Percentiles rank a stretch among this genome's conserved stretches.
These are phyloP conservation scores for Brassica rapa DNA, from an alignment of 345 rosid genomes.

Conservation along the genomic window DNA sequence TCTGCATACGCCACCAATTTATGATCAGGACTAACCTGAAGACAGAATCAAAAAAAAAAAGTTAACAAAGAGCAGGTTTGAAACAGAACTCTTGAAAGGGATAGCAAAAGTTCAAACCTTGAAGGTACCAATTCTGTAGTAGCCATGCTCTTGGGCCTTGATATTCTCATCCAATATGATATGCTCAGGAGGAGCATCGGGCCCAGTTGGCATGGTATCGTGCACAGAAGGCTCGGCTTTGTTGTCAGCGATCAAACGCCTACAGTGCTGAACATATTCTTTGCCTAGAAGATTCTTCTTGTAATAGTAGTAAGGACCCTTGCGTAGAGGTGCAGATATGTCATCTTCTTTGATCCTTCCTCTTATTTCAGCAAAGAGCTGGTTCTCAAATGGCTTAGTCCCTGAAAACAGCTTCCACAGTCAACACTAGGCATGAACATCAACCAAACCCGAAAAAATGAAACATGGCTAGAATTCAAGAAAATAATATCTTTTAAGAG, in stretches of 20 bases:
- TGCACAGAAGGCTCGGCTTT: constrained; percentile 60
- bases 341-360: constrained; percentile 93
- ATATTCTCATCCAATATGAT: constrained; percentile 84
- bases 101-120: constrained; percentile 44
- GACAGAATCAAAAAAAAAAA: constrained; percentile 9
- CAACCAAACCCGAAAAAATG: too few species aligned
- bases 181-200: constrained; percentile 79
- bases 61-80: neutral
- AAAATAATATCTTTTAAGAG: too few species aligned
- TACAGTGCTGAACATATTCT: constrained; percentile 80
- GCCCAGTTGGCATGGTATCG: constrained; percentile 72
- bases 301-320: constrained; percentile 76
- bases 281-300: constrained; percentile 70
- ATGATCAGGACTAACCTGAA: constrained; percentile 71
- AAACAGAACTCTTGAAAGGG: neutral
- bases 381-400: constrained; percentile 63
- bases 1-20: constrained; percentile 85
- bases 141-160: constrained; percentile 59
- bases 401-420: constrained; percentile 44
- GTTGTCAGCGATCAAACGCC: constrained; percentile 49
- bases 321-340: constrained; percentile 63
- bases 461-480: too few species aligned
- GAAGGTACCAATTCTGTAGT: constrained; percentile 64
- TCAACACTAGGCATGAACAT: neutral
- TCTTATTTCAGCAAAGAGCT: constrained; percentile 68